Evolutionary conservation across 2,329 filamentous ascomycete species (phyloP).

Genomic region (Karstenula rhodostoma): DNA sequence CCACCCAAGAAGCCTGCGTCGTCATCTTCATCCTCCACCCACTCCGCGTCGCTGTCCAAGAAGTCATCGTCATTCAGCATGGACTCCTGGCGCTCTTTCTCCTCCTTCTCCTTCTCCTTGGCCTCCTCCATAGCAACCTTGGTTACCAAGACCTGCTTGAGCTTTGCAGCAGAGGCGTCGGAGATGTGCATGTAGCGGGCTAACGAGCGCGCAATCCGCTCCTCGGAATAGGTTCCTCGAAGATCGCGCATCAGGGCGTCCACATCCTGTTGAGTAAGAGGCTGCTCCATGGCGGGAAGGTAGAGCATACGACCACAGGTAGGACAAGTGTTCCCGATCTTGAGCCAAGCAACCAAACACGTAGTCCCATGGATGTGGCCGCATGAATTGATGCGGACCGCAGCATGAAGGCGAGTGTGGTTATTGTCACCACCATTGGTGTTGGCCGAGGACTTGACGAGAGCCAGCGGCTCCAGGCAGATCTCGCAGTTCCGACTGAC

Average conservation of each 20-base stretch:
- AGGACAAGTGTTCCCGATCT: conserved; percentile 28
- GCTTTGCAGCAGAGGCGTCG: conserved; percentile 10
- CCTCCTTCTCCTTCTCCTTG: conserved; percentile 11
- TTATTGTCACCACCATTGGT: conserved; percentile 32
- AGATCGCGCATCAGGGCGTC: conserved; percentile 10
- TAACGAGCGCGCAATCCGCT: conserved; percentile 12
- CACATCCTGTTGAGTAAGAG: conserved; percentile 22
- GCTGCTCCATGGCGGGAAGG: conserved; percentile 10
- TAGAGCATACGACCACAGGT: conserved; percentile 29
- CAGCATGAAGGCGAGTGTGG: conserved; percentile 15
- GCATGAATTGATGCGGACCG: conserved; percentile 28
- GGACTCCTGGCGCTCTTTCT: background rate
- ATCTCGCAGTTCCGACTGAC: background rate
- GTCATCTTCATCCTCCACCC: conserved; percentile 2
- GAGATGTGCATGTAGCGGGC: conserved; percentile 15
- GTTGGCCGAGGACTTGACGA: conserved; percentile 44
- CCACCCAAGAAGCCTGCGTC: conserved; percentile 12
- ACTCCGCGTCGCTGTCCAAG: conserved; percentile 17
- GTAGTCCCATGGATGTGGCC: conserved; percentile 28
- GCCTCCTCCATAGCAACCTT: conserved; percentile 12
- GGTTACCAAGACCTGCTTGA: conserved; percentile 14
- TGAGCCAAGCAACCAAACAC: conserved; percentile 30
- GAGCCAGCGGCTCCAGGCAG: conserved; percentile 2
- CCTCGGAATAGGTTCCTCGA: conserved; percentile 3
- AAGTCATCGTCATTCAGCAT: conserved; percentile 19